Base-by-base conservation (phyloP, 768 basidiomycete genomes). In the Collybia nuda region DNA sequence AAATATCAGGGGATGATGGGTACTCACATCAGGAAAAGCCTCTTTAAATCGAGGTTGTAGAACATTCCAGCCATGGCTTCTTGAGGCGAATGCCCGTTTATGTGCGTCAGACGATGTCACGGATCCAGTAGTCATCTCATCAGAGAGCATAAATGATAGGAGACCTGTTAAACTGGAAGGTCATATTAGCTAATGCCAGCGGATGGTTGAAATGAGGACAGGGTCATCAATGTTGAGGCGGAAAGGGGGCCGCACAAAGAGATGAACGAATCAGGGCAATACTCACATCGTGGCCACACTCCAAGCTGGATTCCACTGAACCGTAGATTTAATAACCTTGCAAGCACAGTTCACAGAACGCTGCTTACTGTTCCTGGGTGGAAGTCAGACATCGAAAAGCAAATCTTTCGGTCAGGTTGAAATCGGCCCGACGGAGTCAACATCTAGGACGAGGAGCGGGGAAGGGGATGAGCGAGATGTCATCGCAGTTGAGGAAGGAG, bases 311-410 rank as follows among this genome's bases (percentile, higher is more conserved):
- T 94, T 94, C 93, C 93, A 94, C 89, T 93, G 53, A 32, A 55
- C 28, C 29, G 35, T 19, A 24, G 36, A 40, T 37, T 45, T 40
- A 47, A 38, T 51, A 55, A 26, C 2, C 19, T 32, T 18, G 6
- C 17, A 29, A 21, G 4, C 2, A 21, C 29, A n/a, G 22, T 17
- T 39, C 39, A 55, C 32, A n/a, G 32, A 29, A n/a, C n/a, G 29
- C 8, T 4, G 80, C 88, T 65, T 58, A 92, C 90, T 11, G 89
- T 81, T 54, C 90, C 91, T 0, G 93, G 91, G 62, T 94, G 93
- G 63, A 93, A 94, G 67, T 94, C 92, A 3, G 92, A 93, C 93
- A 98, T 97, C 19, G 93, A 96, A 72, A 97, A 96, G 66, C 95
- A 98, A 48, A 98, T 97, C 79, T 94, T 97, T 73, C 84, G 86